These are phyloP conservation scores for Penicillium sclerotiorum DNA, from an alignment of 2,329 filamentous ascomycete species.

Conservation along the genomic window DNA sequence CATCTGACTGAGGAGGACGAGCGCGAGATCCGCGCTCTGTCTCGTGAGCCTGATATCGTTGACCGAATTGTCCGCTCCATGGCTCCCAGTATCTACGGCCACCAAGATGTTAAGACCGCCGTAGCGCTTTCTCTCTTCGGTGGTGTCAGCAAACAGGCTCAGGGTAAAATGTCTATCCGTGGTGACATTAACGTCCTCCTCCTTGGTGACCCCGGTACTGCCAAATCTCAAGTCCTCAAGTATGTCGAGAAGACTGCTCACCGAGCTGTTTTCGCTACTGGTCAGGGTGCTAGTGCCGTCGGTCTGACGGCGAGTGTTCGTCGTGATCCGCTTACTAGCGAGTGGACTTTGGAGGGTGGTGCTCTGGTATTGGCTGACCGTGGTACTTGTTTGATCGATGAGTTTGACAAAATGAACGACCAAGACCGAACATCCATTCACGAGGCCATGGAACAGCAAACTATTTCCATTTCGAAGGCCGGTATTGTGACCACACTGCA, in stretches of 20 bases:
- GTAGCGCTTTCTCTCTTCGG: constrained; percentile 93
- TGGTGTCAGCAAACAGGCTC: constrained; percentile 88
- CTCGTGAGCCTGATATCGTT: constrained; percentile 85
- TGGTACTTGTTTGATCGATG: constrained; percentile 94
- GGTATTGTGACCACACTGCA: constrained; percentile 97
- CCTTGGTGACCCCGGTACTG: constrained; percentile 94
- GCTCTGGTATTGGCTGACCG: constrained; percentile 93
- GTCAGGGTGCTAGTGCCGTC: constrained; percentile 94
- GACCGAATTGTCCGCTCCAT: constrained; percentile 93
- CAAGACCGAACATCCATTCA: constrained; percentile 97
- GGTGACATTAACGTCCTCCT: constrained; percentile 98
- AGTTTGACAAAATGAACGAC: constrained; percentile 99
- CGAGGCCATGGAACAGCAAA: constrained; percentile 99
- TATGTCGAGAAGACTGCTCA: constrained; percentile 98
- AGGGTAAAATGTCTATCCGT: constrained; percentile 85
- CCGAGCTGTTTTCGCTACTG: constrained; percentile 93
- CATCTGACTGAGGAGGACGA: constrained; percentile 94
- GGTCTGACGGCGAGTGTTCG: constrained; percentile 97
- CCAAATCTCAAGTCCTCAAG: constrained; percentile 96
- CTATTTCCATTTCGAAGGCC: constrained; percentile 97
- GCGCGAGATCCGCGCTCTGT: constrained; percentile 82
- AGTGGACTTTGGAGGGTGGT: constrained; percentile 97
- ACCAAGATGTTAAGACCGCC: constrained; percentile 95
- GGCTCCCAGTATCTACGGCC: constrained; percentile 95
- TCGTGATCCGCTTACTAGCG: constrained; percentile 89